A percentile compares a stretch with the other conserved stretches of the same genome.
These are phyloP conservation scores for Linnemannia hyalina DNA, from an alignment of 192 early-diverging fungal species.

Conservation along the genomic window DNA sequence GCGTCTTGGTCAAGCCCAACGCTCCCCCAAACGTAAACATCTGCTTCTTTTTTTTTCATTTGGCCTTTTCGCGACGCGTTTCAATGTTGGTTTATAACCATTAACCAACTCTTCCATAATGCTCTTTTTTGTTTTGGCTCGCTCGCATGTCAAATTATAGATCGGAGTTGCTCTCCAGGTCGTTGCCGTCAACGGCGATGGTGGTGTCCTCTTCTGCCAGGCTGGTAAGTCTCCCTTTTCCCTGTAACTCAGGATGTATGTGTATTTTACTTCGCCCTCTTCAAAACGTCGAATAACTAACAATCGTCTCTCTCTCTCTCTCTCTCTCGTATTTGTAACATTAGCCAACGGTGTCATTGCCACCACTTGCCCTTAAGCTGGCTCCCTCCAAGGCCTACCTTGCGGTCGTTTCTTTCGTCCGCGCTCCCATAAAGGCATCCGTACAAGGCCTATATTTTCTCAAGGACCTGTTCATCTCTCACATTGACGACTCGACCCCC, in stretches of 20 bases:
- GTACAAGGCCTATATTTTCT: background rate
- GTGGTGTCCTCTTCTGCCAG: slow-evolving; percentile 18
- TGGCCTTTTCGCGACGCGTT: background rate
- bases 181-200: slow-evolving; percentile 19
- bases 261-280: background rate
- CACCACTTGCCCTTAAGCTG: background rate
- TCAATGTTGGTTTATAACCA: background rate
- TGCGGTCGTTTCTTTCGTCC: background rate
- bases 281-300: background rate
- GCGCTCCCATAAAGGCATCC: background rate
- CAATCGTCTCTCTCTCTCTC: background rate
- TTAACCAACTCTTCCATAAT: background rate
- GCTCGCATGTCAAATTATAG: background rate
- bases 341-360: slow-evolving; percentile 20
- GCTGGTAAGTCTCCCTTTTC: slow-evolving; percentile 5
- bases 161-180: slow-evolving; percentile 20
- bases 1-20: slow-evolving; percentile 28
- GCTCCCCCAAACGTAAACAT: slow-evolving; percentile 27
- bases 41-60: background rate
- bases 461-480: background rate
- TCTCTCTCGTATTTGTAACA: background rate
- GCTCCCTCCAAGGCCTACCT: background rate
- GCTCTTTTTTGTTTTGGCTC: background rate
- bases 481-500: background rate
- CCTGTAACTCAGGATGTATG: too few relatives aligned